Base-by-base conservation (phyloP, 2,329 filamentous ascomycete genomes). In the Gremmenia infestans region DNA sequence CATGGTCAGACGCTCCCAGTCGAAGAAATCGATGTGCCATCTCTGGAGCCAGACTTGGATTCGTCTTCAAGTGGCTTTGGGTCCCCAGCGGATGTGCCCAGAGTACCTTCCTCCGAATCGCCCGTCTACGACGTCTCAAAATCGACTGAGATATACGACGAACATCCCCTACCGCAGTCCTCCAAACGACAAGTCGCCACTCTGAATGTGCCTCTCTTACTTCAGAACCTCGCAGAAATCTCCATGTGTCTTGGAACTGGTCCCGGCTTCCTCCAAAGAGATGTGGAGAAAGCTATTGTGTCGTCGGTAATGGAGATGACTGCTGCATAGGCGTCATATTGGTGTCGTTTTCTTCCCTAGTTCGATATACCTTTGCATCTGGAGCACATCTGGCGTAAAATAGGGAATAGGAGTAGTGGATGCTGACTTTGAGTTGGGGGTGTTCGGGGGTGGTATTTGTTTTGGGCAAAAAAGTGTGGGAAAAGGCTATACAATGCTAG, bases 231-330 rank as follows among this genome's bases (percentile, higher is more conserved):
- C 15, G 49, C 46, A 3, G 35, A 35, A 12, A n/a, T 47, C 23
- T 42, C 48, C 15, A 5, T 55, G 7, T 55, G 53, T 45, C 42
- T 55, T 11, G 53, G 53, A 8, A 55, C 39, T 1, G 53, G 53
- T 19, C 53, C 53, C 14, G 53, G 48, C 4, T 55, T 47, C 51
- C 48, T 43, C 9, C 40, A 32, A 55, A 40, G 15, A 15, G 36
- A 42, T 35, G 42, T 55, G 2, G 42, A 55, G 9, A 5, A 40
- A 3, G 53, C 53, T 6, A 51, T 55, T 32, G 25, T 51, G 23
- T 51, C 53, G 11, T 46, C 48, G 6, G 42, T 45, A 12, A 8
- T 8, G 19, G 6, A 45, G n/a, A 45, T 22, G 14, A 17, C n/a
- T 5, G 37, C 37, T 40, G 2, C 3, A 15, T 17, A 40, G 37